Percentiles rank a stretch among this genome's conserved stretches.
Evolutionary conservation across 2,329 filamentous ascomycete genomes (phyloP).

Genomic region (Blastomyces parvus): DNA sequence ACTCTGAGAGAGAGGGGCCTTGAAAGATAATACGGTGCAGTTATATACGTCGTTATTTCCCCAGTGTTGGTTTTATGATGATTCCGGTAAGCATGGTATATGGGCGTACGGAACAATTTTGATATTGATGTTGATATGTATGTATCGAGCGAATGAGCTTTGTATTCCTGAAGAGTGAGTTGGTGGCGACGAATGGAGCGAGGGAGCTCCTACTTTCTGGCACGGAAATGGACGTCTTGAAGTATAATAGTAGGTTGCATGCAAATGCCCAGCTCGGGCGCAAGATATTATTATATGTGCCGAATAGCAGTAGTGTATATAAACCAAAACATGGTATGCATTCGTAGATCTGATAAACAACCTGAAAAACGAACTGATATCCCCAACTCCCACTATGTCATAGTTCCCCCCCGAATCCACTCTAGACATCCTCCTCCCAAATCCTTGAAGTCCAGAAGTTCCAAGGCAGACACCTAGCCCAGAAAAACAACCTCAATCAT

Average conservation of each 20-base stretch:
- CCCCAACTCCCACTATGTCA: not conserved
- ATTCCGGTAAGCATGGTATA: too few relatives aligned
- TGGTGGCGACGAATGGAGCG: too few relatives aligned
- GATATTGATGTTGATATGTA: too few relatives aligned
- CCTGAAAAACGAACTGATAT: not conserved
- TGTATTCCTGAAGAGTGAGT: too few relatives aligned
- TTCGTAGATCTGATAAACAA: not conserved
- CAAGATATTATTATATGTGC: not conserved
- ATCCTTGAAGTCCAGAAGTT: not conserved
- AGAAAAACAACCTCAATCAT: slow-evolving; percentile 13
- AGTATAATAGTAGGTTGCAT: not conserved
- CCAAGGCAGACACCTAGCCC: not conserved
- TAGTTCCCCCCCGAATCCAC: not conserved
- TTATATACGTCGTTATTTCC: too few relatives aligned
- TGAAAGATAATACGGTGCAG: too few relatives aligned
- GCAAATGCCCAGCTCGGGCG: not conserved
- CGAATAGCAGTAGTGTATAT: not conserved
- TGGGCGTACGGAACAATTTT: too few relatives aligned
- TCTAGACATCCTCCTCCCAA: not conserved
- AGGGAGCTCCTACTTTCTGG: too few relatives aligned
- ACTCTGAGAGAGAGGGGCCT: too few relatives aligned
- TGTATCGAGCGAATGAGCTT: too few relatives aligned
- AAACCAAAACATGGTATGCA: not conserved
- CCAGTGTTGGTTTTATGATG: too few relatives aligned
- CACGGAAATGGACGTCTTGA: too few relatives aligned